These are phyloP conservation scores for Euphorbia celastroides DNA, from an alignment of 441 rosid genomes.

Conservation along the genomic window DNA sequence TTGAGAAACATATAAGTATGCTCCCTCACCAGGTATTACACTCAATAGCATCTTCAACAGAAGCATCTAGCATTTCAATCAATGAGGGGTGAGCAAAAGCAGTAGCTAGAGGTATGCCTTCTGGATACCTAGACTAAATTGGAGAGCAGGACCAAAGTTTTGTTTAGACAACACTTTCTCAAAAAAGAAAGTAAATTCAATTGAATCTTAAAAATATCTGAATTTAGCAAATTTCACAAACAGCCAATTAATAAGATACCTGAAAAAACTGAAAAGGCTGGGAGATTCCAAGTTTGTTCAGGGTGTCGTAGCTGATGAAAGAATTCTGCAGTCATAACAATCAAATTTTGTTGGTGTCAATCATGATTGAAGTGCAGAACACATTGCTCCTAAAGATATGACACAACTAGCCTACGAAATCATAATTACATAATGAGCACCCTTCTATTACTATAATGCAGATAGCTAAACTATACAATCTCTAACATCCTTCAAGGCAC, in stretches of 20 bases:
- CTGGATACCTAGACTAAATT: constrained; percentile 95
- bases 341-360: neutral
- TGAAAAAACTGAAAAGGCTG: constrained; percentile 87
- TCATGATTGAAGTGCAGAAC: neutral
- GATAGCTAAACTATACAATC: constrained; percentile 5
- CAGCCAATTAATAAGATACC: constrained; percentile 39
- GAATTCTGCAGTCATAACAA: constrained; percentile 58
- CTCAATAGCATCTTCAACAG: constrained; percentile 86
- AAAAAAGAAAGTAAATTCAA: constrained; percentile 10
- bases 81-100: constrained; percentile 81
- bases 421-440: neutral
- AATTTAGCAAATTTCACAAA: constrained; percentile 18
- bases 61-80: constrained; percentile 83
- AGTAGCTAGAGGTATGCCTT: constrained; percentile 68
- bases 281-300: constrained; percentile 88
- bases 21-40: constrained; percentile 76
- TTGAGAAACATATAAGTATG: neutral
- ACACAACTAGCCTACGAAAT: neutral
- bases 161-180: constrained; percentile 31
- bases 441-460: neutral
- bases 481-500: neutral
- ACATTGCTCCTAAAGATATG: neutral
- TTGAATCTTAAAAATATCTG: constrained; percentile 12
- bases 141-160: constrained; percentile 32
- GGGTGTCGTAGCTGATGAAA: constrained; percentile 61